phyloP scores from a whole-genome alignment of 306 rosid species.

The Argentina anserina region DNA sequence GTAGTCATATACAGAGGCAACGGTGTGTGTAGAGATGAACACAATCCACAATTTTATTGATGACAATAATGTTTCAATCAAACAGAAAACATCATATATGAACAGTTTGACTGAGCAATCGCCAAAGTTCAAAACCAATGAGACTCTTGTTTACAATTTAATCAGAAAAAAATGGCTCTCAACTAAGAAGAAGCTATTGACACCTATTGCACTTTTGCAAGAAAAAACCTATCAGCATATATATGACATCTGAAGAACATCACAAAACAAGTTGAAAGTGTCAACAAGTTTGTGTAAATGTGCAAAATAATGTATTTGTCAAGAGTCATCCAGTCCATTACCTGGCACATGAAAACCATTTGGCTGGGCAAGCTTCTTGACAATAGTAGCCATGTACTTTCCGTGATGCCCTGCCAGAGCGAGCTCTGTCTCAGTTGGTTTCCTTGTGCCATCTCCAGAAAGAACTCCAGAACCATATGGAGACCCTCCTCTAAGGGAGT shows the following conservation, averaged over 20 bases:
- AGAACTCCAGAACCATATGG: constrained; percentile 74
- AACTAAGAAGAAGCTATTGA: constrained; percentile 6
- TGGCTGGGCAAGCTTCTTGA: constrained; percentile 38
- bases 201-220: neutral
- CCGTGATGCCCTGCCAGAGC: constrained; percentile 78
- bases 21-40: neutral
- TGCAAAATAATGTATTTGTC: constrained; percentile 6
- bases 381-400: constrained; percentile 62
- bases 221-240: constrained; percentile 21
- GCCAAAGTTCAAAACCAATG: constrained; percentile 5
- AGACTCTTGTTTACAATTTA: neutral
- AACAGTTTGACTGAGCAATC: neutral
- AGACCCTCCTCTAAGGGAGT: constrained; percentile 65
- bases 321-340: neutral
- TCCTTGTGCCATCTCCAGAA: constrained; percentile 72
- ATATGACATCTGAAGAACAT: constrained; percentile 21
- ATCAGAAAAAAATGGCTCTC: neutral
- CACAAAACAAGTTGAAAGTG: constrained; percentile 5
- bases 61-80: constrained; percentile 8
- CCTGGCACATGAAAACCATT: constrained; percentile 11
- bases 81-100: constrained; percentile 2
- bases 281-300: neutral
- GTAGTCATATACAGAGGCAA: neutral
- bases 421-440: constrained; percentile 51
- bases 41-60: constrained; percentile 8